Evolutionary conservation across 371 early-diverging fungal species (phyloP), one percentile per base, ranked within the genome.

Genomic region (Mortierella sp.): DNA sequence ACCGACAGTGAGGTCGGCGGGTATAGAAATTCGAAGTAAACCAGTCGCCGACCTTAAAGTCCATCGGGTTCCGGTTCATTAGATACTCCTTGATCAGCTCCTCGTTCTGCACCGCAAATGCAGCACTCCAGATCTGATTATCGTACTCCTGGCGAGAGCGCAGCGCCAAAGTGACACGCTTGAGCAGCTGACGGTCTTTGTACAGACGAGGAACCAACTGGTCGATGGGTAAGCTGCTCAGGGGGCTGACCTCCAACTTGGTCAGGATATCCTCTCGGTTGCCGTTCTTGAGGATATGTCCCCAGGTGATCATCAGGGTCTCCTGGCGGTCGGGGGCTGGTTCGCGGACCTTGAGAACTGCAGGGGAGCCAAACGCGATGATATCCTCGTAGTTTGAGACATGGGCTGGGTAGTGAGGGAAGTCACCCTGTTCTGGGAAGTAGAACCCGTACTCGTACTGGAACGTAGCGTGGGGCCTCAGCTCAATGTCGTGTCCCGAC

Each of bases 371-470:
- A 48, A 71, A 77, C 4, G 87, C 86, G 29, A 83, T 77, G 35
- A 88, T 79, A 8, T 75, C 77, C 78, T 86, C 71, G 75, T 88
- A 71, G 73, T 88, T 70, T 27, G 82, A 79, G 77, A 88, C 72
- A 14, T 91, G 89, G 0, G 91, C 88, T 12, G 93, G 89, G 18
- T 88, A 84, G 63, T 90, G 88, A 6, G 82, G 65, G 65, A 83
- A 92, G 2, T 88, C 74, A 7, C 93, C 93, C 44, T 78, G 75
- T 6, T 78, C 72, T 11, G 92, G 92, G 83, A 93, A 93, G 72
- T 93, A 93, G 68, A 93, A 93, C 24, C 82, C 79, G 35, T 85
- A 85, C 73, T 82, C 82, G 63, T 82, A 85, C 63, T 82, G 79
- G 77, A 79, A 85, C 10, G 75, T 79, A 16, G 72, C 77, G 56